phyloP scores from a whole-genome alignment of 768 basidiomycete species.

The Ramaria rubella region DNA sequence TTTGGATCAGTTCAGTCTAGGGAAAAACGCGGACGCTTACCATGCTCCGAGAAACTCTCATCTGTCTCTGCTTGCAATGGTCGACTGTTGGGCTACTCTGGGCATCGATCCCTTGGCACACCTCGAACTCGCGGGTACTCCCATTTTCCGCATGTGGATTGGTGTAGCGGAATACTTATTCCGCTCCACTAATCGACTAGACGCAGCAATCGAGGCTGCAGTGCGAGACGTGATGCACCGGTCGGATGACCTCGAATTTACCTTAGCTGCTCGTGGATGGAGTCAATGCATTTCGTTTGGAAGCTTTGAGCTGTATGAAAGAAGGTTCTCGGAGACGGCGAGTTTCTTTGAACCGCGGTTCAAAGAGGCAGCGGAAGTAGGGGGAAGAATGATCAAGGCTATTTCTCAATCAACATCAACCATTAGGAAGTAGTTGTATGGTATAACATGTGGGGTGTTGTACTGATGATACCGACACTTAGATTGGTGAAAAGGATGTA shows the following conservation, averaged over 20 bases:
- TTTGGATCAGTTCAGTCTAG: conserved; percentile 85
- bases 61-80: conserved; percentile 92
- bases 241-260: conserved; percentile 89
- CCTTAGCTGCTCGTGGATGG: conserved; percentile 91
- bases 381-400: conserved; percentile 84
- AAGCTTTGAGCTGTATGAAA: conserved; percentile 79
- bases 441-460: not conserved
- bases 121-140: conserved; percentile 89
- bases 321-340: conserved; percentile 73
- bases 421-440: not conserved
- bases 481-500: too few relatives aligned
- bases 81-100: conserved; percentile 92
- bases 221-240: conserved; percentile 73
- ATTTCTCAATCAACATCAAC: conserved; percentile 30
- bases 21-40: conserved; percentile 30
- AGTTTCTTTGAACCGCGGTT: conserved; percentile 83
- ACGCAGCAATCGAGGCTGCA: conserved; percentile 67
- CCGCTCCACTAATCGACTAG: conserved; percentile 53
- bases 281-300: conserved; percentile 93
- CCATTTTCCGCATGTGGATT: conserved; percentile 93
- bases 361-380: conserved; percentile 75
- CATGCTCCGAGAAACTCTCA: conserved; percentile 63
- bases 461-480: too few relatives aligned
- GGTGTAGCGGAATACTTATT: conserved; percentile 97
- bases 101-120: conserved; percentile 85